Base-by-base conservation (phyloP, 106 monocot genomes). In the Xerophyta viscosa region DNA sequence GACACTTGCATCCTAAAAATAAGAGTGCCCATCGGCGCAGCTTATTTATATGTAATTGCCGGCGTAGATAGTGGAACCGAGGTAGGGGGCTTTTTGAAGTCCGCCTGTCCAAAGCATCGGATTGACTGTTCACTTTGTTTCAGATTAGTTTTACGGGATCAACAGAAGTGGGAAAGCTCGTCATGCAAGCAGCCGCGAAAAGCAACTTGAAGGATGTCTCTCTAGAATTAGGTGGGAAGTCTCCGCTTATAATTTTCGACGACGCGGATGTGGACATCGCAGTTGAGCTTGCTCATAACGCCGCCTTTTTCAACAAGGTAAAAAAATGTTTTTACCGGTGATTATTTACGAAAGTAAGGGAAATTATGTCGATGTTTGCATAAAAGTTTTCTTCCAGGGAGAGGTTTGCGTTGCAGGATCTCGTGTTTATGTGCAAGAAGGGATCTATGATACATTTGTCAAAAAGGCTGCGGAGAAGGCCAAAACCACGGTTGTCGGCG, bases 141-240 rank as follows among this genome's bases (percentile, higher is more conserved):
- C 24, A 59, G 53, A 47, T 62, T 11, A 65, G 64, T 21, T 71
- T 72, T 46, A 72, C 71, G 10, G 71, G 71, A 14, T 72, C 71
- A 0, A 64, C 64, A 6, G 51, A 64, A 37, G 58, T 65, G 25
- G 71, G 71, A 27, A 39, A 51, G 10, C 50, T 58, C 1, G 20
- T 72, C 2, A 58, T 72, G 64, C 57, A 57, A 41, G 57, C 64
- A 13, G 57, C 71, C 6, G 71, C 71, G 15, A 64, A 46, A 45
- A 72, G 71, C 52, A 72, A 72, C 42, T 30, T 72, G 17, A 72
- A 72, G 42, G 20, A 24, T 17, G 64, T 72, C 17, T 57, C 64
- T 13, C 71, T 72, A 4, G 71, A 72, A 27, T 28, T 72, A 3
- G 71, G 71, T 3, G 71, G 71, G 27, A 72, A 72, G 48, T 65